Percentiles rank a stretch among this genome's conserved stretches.
Evolutionary conservation across 2,329 filamentous ascomycete genomes (phyloP).

Genomic region (Colletotrichum truncatum): DNA sequence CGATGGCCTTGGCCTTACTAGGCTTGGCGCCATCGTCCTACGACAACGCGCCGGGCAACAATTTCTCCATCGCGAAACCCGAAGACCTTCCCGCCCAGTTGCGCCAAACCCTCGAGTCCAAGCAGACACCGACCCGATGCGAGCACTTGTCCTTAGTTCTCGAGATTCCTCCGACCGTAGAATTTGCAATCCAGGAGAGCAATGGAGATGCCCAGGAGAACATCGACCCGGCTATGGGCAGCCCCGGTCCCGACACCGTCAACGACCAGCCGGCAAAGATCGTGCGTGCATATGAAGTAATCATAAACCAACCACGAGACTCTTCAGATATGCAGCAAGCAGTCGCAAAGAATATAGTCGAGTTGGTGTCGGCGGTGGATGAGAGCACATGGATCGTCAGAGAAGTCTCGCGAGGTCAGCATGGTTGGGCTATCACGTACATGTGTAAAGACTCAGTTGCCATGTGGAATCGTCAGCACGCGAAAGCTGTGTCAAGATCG

Average conservation of each 20-base stretch:
- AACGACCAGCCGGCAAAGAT: constrained; percentile 43
- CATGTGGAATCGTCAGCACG: constrained; percentile 58
- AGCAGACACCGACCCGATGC: constrained; percentile 56
- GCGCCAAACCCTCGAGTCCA: constrained; percentile 48
- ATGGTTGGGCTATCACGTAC: constrained; percentile 65
- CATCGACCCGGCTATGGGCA: constrained; percentile 46
- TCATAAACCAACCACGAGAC: constrained; percentile 59
- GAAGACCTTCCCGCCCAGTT: constrained; percentile 60
- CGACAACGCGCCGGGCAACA: constrained; percentile 38
- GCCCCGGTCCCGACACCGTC: constrained; percentile 32
- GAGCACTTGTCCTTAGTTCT: constrained; percentile 58
- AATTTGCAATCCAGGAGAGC: constrained; percentile 49
- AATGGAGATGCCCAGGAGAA: constrained; percentile 47
- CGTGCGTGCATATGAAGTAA: constrained; percentile 54
- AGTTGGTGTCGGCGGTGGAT: constrained; percentile 53
- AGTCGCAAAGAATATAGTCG: constrained; percentile 59
- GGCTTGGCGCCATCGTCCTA: constrained; percentile 25
- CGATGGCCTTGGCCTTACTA: constrained; percentile 39
- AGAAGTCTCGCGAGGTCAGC: constrained; percentile 51
- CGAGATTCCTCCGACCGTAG: constrained; percentile 54
- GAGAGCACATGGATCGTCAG: constrained; percentile 58
- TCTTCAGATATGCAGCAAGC: constrained; percentile 58
- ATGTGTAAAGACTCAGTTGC: constrained; percentile 62
- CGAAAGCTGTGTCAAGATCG: constrained; percentile 49
- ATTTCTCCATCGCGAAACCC: constrained; percentile 44